Evolutionary conservation across 2,329 filamentous ascomycete genomes (phyloP).

Genomic region (Colletotrichum melonis): DNA sequence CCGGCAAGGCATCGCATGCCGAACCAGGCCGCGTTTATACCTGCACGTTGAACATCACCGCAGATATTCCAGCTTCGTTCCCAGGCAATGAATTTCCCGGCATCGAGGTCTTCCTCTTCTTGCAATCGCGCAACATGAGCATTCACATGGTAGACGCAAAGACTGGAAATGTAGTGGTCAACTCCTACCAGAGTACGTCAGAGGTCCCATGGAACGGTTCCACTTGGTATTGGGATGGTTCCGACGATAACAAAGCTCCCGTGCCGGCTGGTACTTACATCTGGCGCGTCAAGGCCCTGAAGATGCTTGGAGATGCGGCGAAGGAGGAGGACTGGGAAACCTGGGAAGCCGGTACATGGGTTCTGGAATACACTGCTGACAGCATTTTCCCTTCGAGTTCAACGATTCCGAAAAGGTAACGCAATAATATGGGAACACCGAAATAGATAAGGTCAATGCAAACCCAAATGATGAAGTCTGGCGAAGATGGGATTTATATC

Average conservation of each 20-base stretch:
- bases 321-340: background rate
- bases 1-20: background rate
- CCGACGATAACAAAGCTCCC: slow-evolving; percentile 10
- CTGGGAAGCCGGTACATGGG: background rate
- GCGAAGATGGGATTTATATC: background rate
- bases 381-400: background rate
- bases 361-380: slow-evolving; percentile 8
- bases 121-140: background rate
- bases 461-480: background rate
- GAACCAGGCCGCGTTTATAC: slow-evolving; percentile 3
- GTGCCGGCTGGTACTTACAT: slow-evolving; percentile 5
- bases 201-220: background rate
- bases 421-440: background rate
- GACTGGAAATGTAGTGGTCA: background rate
- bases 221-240: slow-evolving; percentile 21
- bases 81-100: slow-evolving; percentile 2
- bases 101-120: background rate
- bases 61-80: slow-evolving; percentile 6
- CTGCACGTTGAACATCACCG: background rate
- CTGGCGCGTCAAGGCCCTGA: slow-evolving; percentile 7
- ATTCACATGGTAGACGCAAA: slow-evolving; percentile 4
- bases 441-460: background rate
- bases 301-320: background rate
- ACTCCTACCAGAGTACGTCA: background rate
- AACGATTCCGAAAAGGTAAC: background rate